Conservation (phyloP, 225 moss, liverwort and hornwort genomes). For the Neckera pumila region DNA sequence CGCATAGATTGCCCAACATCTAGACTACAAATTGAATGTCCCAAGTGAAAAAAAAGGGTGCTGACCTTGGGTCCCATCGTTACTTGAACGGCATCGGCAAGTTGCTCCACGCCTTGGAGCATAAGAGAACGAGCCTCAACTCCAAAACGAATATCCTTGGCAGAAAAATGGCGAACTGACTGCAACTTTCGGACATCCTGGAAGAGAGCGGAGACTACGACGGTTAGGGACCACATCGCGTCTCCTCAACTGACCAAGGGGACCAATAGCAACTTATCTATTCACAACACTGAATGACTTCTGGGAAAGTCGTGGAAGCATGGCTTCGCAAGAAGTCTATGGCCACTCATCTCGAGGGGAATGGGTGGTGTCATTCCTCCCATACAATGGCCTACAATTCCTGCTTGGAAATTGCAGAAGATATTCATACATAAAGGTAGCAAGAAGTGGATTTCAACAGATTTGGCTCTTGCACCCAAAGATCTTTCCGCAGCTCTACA, state of each 20-base stretch:
- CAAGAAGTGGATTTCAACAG: too few species aligned
- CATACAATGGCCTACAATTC: too few species aligned
- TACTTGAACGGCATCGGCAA: constrained; percentile 96
- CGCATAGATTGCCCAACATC: too few species aligned
- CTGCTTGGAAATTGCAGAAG: neutral
- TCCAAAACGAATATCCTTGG: constrained; percentile 89
- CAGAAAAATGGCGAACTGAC: constrained; percentile 55
- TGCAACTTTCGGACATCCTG: constrained; percentile 50
- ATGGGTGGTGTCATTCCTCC: neutral
- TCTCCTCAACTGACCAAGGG: too few species aligned
- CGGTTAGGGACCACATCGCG: neutral
- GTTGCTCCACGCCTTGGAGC: constrained; percentile 95
- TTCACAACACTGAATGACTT: neutral
- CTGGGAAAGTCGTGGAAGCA: too few species aligned
- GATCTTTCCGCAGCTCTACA: too few species aligned
- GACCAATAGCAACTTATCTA: neutral
- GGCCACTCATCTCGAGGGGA: neutral
- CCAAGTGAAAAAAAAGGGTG: neutral
- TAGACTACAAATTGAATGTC: neutral
- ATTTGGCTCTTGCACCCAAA: neutral
- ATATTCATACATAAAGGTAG: neutral
- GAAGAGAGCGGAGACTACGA: neutral
- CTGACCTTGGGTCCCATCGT: constrained; percentile 98
- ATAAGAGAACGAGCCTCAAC: constrained; percentile 87
- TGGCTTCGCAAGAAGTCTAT: neutral